Conservation (phyloP, 495 filamentous ascomycete genomes). For the Aspergillus olivimuriae region DNA sequence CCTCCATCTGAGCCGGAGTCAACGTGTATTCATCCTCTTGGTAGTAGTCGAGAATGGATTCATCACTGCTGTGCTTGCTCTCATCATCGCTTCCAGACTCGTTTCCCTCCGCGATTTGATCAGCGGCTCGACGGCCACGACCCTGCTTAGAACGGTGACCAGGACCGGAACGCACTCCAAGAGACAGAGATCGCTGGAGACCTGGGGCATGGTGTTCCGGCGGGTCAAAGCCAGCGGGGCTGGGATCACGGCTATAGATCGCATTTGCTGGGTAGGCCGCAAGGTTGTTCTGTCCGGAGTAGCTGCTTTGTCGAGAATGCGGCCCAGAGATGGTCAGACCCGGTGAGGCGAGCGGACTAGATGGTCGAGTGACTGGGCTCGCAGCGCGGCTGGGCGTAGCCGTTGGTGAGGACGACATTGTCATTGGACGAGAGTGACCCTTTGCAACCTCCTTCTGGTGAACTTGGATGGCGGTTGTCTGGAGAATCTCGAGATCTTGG, state of each 20-base stretch:
- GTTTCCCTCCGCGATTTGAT: constrained; percentile 19
- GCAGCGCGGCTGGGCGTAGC: constrained; percentile 30
- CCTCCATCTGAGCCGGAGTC: constrained; percentile 25
- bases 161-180: constrained; percentile 30
- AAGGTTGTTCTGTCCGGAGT: constrained; percentile 45
- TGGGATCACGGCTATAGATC: constrained; percentile 37
- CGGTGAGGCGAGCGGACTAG: constrained; percentile 33
- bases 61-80: constrained; percentile 30
- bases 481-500: constrained; percentile 55
- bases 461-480: constrained; percentile 46
- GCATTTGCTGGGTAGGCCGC: constrained; percentile 39
- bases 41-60: constrained; percentile 30
- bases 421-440: constrained; percentile 20
- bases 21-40: constrained; percentile 36
- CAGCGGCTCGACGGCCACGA: constrained; percentile 16
- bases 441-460: constrained; percentile 35
- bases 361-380: constrained; percentile 14
- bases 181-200: constrained; percentile 30
- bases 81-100: constrained; percentile 14
- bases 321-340: constrained; percentile 24
- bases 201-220: constrained; percentile 17
- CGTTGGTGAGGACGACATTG: constrained; percentile 20
- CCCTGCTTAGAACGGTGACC: constrained; percentile 24
- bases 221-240: constrained; percentile 21
- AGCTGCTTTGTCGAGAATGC: constrained; percentile 40